These are phyloP conservation scores for Hypomyces perniciosus DNA, from an alignment of 2,329 filamentous ascomycete species.

Conservation along the genomic window DNA sequence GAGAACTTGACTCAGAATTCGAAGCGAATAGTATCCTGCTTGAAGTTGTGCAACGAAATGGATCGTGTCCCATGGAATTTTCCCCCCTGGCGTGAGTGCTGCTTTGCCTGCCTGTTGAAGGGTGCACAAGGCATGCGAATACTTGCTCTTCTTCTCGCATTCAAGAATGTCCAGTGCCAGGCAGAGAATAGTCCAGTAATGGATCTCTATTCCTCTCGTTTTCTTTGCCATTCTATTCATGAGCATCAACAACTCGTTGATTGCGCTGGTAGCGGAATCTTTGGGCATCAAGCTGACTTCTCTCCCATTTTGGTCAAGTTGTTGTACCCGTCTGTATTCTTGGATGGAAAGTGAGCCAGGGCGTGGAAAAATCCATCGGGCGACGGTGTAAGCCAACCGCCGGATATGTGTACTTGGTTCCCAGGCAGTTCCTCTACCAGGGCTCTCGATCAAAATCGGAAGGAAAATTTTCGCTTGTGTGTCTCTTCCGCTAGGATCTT, in stretches of 20 bases:
- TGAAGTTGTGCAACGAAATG: slow-evolving; percentile 58
- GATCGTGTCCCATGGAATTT: slow-evolving; percentile 48
- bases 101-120: slow-evolving; percentile 15
- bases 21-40: slow-evolving; percentile 55
- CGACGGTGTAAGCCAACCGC: slow-evolving; percentile 48
- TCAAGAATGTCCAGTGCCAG: slow-evolving; percentile 24
- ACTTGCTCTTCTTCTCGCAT: slow-evolving; percentile 24
- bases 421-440: slow-evolving; percentile 52
- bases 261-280: slow-evolving; percentile 4
- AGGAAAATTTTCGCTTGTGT: slow-evolving; percentile 51
- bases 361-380: slow-evolving; percentile 22
- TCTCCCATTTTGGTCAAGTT: slow-evolving; percentile 23
- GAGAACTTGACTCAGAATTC: slow-evolving; percentile 38
- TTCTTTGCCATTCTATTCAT: slow-evolving; percentile 14
- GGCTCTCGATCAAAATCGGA: slow-evolving; percentile 55
- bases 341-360: slow-evolving; percentile 18
- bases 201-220: neutral
- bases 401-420: slow-evolving; percentile 44
- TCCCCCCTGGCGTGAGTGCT: neutral
- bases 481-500: neutral
- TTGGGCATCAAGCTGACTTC: slow-evolving; percentile 16
- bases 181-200: slow-evolving; percentile 23
- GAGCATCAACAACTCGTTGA: slow-evolving; percentile 17
- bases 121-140: slow-evolving; percentile 19
- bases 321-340: slow-evolving; percentile 34